Evolutionary conservation across 1,139 yeast genomes (phyloP), one percentile per base, ranked within the genome.

Genomic region (Yamadazyma pseudoaaseri): DNA sequence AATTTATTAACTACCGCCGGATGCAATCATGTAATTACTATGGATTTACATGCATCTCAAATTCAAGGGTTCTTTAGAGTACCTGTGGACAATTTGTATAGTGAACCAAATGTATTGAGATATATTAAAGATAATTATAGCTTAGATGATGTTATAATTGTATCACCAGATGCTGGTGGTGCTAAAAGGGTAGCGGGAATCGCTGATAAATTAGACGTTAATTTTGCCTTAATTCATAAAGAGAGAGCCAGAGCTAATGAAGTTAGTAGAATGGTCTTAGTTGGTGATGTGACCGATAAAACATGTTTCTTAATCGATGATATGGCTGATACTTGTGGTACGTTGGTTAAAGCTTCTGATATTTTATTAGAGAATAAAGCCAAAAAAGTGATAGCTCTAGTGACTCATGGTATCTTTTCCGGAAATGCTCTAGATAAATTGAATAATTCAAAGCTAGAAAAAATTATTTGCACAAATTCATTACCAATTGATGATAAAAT

Each of bases 301-400:
- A 78, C 85, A 33, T 90, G 97, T 62, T 73, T 92, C 38, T 78
- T 92, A 47, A 95, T 92, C 28, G 98, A 92, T 63, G 98, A 92
- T 58, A 90, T 92, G 95, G 98, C 97, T 31, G 98, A 92, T 58
- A 92, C 98, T 15, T 92, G 97, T 65, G 97, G 97, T 39, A 92
- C 98, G 3, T 70, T 92, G 47, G 94, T 90, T 42, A 92, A 90
- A 65, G 97, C 98, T 26, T 96, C 97, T 16, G 96, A 90, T 49
- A 81, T 92, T 5, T 68, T 92, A 40, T 61, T 90, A 42, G 85
- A 80, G 30, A 84, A 89, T 53, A 82, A 81, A 16, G 97, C 97
- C 13, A 68, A 77, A 48, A 71, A 81, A 40, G 97, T 92, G 28
- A 83, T 92, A 52, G 97, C 97, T 28, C 85, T 92, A 44, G 96